Evolutionary conservation across 441 rosid genomes (phyloP).

Genomic region (Corymbia calophylla): DNA sequence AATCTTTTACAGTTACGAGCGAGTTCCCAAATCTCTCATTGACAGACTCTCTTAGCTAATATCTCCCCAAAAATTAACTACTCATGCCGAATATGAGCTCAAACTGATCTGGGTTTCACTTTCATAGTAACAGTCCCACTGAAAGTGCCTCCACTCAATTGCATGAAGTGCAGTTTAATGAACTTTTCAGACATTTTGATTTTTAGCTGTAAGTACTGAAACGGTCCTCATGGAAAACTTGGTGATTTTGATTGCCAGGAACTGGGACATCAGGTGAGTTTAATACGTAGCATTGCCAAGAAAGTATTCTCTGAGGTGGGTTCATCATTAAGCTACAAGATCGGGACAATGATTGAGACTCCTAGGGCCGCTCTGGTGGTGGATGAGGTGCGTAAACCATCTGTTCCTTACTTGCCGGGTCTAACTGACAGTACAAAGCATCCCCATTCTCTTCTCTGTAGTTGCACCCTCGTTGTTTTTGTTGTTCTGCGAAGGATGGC

Average conservation of each 20-base stretch:
- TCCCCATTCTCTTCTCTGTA: neutral
- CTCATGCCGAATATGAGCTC: neutral
- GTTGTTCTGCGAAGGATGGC: neutral
- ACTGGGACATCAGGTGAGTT: slow-evolving; percentile 64
- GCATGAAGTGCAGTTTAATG: neutral
- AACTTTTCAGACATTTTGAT: neutral
- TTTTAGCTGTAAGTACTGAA: neutral
- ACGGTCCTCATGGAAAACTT: neutral
- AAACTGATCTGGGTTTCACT: neutral
- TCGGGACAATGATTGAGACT: slow-evolving; percentile 98
- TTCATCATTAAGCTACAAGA: slow-evolving; percentile 54
- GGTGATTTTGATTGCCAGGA: slow-evolving; percentile 34
- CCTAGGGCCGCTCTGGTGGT: slow-evolving; percentile 94
- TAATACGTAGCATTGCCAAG: slow-evolving; percentile 52
- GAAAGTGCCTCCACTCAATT: neutral
- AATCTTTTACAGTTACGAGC: neutral
- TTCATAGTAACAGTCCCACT: neutral
- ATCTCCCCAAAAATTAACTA: neutral
- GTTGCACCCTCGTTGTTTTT: neutral
- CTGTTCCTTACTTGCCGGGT: neutral
- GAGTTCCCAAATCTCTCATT: neutral
- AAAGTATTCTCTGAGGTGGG: slow-evolving; percentile 71
- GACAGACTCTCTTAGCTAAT: neutral
- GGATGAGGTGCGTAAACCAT: slow-evolving; percentile 55
- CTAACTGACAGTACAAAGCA: neutral